Evolutionary conservation across 2,329 filamentous ascomycete genomes (phyloP).

Genomic region (Sclerotinia nivalis): DNA sequence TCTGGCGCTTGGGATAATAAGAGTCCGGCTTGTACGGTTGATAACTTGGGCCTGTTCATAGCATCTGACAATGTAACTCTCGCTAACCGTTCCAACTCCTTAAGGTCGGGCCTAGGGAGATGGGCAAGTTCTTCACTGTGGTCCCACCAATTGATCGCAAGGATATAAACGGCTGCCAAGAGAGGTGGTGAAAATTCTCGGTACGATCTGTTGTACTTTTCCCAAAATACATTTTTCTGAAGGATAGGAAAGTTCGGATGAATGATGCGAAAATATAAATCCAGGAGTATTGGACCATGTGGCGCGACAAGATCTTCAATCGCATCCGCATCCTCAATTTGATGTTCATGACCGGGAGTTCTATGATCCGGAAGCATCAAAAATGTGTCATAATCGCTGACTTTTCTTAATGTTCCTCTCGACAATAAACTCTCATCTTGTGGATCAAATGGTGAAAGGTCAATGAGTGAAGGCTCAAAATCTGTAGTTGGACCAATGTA

Average conservation of each 20-base stretch:
- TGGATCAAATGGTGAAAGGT: constrained; percentile 76
- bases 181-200: constrained; percentile 74
- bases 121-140: constrained; percentile 66
- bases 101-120: constrained; percentile 69
- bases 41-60: constrained; percentile 79
- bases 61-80: constrained; percentile 72
- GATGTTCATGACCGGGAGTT: constrained; percentile 71
- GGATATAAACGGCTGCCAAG: constrained; percentile 77
- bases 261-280: constrained; percentile 78
- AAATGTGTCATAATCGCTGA: constrained; percentile 77
- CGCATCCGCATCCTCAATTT: constrained; percentile 65
- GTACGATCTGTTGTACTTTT: constrained; percentile 73
- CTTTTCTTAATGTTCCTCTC: constrained; percentile 68
- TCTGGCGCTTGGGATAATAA: constrained; percentile 74
- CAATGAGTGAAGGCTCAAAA: constrained; percentile 81
- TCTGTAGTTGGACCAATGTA: constrained; percentile 83
- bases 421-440: constrained; percentile 77
- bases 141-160: constrained; percentile 88
- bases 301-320: constrained; percentile 76
- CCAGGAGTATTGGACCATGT: constrained; percentile 74
- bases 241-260: constrained; percentile 82
- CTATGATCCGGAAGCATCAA: constrained; percentile 74
- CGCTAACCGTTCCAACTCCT: constrained; percentile 71
- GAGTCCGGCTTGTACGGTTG: constrained; percentile 75
- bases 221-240: constrained; percentile 76